Base-by-base conservation (phyloP, 805 yeast species). In the Naumovozyma dairenensis region DNA sequence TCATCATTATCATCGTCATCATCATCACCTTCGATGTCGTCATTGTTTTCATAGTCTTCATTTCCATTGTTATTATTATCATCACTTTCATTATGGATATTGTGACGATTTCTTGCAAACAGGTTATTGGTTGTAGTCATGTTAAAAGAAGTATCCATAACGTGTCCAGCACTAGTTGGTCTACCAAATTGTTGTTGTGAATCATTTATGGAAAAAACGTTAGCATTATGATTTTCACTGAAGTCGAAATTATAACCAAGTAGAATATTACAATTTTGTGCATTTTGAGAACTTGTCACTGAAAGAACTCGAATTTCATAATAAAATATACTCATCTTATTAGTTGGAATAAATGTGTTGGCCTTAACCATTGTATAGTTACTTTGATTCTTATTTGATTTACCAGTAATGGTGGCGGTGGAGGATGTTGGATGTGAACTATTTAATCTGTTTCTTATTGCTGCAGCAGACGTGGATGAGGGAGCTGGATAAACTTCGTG, bases 301-400 rank as follows among this genome's bases (percentile, higher is more conserved):
- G 42, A 41, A 6, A 48, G 34, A 1, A 55, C 39, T 35, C 46
- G 42, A 6, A 54, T 38, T 34, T 56, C 61, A 33, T 45, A 56
- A 34, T 56, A 56, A 30, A 46, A 56, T 10, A 56, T 39, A 1
- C 52, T 55, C 5, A 54, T 21, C 15, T 42, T 42, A 14, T 39
- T 32, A 10, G 40, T 35, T n/a, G 48, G 45, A 14, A 55, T n/a
- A 6, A 40, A 34, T 24, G 45, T 44, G 33, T 56, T 52, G 8
- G 60, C 51, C 49, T 49, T 47, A 2, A 57, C 52, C 1, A 42
- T 40, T 3, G 51, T 53, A 38, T 42, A 56, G 15, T 52, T 55
- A 25, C 34, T 37, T 30, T 51, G 46, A 21, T 40, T 41, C 12
- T 32, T 41, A 4, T 37, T 40, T 8, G 39, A 30, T n/a, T 25